Conservation (phyloP, 2,329 filamentous ascomycete genomes). For the Dactylella cylindrospora region DNA sequence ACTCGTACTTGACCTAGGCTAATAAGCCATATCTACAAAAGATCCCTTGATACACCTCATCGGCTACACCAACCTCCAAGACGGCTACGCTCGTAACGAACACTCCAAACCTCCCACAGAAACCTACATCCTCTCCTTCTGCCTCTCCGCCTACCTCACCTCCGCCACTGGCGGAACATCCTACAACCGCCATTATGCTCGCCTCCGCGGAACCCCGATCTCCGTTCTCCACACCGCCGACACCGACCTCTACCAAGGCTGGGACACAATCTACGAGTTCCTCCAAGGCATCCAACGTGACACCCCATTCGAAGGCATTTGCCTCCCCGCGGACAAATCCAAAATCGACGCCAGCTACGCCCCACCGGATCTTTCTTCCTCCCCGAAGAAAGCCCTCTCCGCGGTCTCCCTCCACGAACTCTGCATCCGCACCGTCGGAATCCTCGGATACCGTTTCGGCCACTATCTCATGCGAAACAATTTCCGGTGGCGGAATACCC, state of each 20-base stretch:
- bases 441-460: conserved; percentile 5
- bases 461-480: too few species aligned
- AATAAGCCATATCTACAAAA: too few species aligned
- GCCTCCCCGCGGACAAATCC: background rate
- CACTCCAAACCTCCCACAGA: conserved; percentile 1
- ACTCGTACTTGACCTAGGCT: too few species aligned
- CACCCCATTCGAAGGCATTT: background rate
- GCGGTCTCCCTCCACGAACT: conserved; percentile 11
- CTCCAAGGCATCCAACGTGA: background rate
- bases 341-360: background rate
- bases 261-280: background rate
- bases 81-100: background rate
- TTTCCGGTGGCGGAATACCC: too few species aligned
- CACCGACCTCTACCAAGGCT: background rate
- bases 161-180: background rate
- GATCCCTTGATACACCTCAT: conserved; percentile 18
- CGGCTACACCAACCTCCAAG: conserved; percentile 5
- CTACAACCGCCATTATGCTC: too few species aligned
- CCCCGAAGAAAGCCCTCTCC: background rate
- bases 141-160: conserved; percentile 4
- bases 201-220: too few species aligned
- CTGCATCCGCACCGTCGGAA: conserved; percentile 9
- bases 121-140: conserved; percentile 15
- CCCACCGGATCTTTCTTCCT: background rate
- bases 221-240: too few species aligned